Conservation (phyloP, 495 filamentous ascomycete genomes). For the Pyronema domesticum region DNA sequence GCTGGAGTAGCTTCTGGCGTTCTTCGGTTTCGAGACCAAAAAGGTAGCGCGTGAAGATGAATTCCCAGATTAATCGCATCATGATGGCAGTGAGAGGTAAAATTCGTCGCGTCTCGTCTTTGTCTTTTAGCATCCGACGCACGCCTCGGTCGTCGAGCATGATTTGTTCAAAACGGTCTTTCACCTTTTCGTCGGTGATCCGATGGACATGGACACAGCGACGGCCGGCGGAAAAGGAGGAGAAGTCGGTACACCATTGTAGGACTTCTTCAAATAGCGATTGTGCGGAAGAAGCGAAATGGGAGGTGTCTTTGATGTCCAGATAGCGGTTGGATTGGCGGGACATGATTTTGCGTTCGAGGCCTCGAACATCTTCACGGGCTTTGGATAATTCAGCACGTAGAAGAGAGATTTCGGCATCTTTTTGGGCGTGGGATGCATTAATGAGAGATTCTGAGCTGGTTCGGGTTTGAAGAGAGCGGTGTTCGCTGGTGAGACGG, state of each 20-base stretch:
- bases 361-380: slow-evolving; percentile 55
- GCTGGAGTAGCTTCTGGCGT: slow-evolving; percentile 81
- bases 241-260: slow-evolving; percentile 91
- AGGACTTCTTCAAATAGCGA: slow-evolving; percentile 84
- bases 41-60: slow-evolving; percentile 88
- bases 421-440: slow-evolving; percentile 35
- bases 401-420: slow-evolving; percentile 59
- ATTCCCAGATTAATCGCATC: slow-evolving; percentile 98
- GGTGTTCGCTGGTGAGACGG: slow-evolving; percentile 34
- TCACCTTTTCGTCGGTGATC: slow-evolving; percentile 69
- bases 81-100: slow-evolving; percentile 94
- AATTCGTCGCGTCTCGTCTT: slow-evolving; percentile 65
- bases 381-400: slow-evolving; percentile 59
- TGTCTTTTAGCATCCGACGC: slow-evolving; percentile 64
- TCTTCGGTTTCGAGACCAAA: slow-evolving; percentile 97
- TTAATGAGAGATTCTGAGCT: too few relatives aligned
- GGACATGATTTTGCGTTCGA: slow-evolving; percentile 68
- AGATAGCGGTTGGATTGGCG: slow-evolving; percentile 54
- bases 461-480: background rate
- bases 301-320: slow-evolving; percentile 67
- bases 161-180: slow-evolving; percentile 80
- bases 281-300: slow-evolving; percentile 88
- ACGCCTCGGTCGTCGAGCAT: slow-evolving; percentile 86
- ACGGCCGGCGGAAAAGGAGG: slow-evolving; percentile 79
- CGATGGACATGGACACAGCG: slow-evolving; percentile 65